A percentile compares a stretch with the other conserved stretches of the same genome.
Evolutionary conservation across 2,329 filamentous ascomycete species (phyloP).

Genomic region (Neofusicoccum laricinum): DNA sequence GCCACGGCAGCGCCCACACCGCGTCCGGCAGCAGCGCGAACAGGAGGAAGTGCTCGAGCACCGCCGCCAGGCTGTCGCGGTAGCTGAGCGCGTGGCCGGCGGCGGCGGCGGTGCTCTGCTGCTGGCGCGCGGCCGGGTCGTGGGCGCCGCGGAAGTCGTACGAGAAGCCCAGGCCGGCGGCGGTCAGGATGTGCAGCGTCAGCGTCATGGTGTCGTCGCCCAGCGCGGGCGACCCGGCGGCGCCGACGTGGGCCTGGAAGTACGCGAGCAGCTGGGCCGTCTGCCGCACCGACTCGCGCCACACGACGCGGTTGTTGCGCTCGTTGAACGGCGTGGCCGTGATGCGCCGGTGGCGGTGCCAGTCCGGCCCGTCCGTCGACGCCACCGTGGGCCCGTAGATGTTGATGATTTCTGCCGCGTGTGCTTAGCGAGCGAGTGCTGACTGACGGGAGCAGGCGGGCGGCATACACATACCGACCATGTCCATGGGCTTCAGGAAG

Average conservation of each 20-base stretch:
- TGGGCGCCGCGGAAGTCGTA: conserved; percentile 20
- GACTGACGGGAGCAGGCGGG: too few relatives aligned
- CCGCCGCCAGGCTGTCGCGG: conserved; percentile 25
- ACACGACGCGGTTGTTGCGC: conserved; percentile 28
- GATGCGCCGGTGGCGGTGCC: conserved; percentile 27
- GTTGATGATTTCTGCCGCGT: conserved; percentile 9
- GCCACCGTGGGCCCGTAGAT: not conserved
- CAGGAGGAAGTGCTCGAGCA: conserved; percentile 27
- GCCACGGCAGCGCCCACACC: conserved; percentile 19
- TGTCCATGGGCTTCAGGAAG: conserved; percentile 8
- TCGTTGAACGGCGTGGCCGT: conserved; percentile 26
- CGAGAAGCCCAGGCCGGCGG: conserved; percentile 34
- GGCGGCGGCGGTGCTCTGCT: not conserved
- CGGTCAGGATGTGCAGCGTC: conserved; percentile 38
- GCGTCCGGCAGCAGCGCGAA: not conserved
- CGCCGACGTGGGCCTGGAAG: not conserved
- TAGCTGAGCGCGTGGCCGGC: conserved; percentile 21
- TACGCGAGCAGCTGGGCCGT: conserved; percentile 21
- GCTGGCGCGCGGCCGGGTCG: not conserved
- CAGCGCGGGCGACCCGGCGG: not conserved
- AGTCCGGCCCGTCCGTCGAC: conserved; percentile 21
- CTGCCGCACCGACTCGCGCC: conserved; percentile 22
- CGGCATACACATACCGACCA: too few relatives aligned
- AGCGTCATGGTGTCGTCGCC: conserved; percentile 34
- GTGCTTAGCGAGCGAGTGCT: too few relatives aligned